A percentile compares a stretch with the other conserved stretches of the same genome.
These are phyloP conservation scores for Arxiozyma heterogenica DNA, from an alignment of 1,139 yeast species.

Conservation along the genomic window DNA sequence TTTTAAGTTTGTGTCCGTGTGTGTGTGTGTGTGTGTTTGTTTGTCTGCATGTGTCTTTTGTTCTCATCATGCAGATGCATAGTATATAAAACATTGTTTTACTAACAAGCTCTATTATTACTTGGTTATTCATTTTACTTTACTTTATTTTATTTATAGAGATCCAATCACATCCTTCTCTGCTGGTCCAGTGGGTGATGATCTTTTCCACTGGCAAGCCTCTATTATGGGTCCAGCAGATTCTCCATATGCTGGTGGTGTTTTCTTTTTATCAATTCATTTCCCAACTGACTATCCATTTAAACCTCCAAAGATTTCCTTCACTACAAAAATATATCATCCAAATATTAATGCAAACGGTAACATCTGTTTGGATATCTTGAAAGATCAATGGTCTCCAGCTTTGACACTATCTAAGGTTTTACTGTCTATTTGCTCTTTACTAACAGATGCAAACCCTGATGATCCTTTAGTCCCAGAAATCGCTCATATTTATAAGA, in stretches of 20 bases:
- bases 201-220: slow-evolving; percentile 93
- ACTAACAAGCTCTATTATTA: background rate
- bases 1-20: too few relatives aligned
- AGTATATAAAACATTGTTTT: background rate
- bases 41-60: too few relatives aligned
- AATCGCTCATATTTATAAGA: slow-evolving; percentile 93
- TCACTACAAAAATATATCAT: slow-evolving; percentile 84
- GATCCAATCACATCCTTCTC: slow-evolving; percentile 99
- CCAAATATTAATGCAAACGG: slow-evolving; percentile 88
- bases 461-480: slow-evolving; percentile 99
- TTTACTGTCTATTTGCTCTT: slow-evolving; percentile 76
- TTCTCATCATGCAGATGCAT: background rate
- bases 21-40: too few relatives aligned
- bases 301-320: slow-evolving; percentile 87
- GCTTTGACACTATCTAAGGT: slow-evolving; percentile 79
- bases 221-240: slow-evolving; percentile 94
- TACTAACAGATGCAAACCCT: slow-evolving; percentile 94
- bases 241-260: slow-evolving; percentile 91
- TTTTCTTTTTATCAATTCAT: slow-evolving; percentile 80
- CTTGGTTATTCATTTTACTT: background rate
- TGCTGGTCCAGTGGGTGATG: slow-evolving; percentile 98
- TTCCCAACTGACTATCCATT: slow-evolving; percentile 94
- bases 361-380: slow-evolving; percentile 40
- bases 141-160: slow-evolving; percentile 34
- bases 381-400: slow-evolving; percentile 61